Evolutionary conservation across 192 early-diverging fungal species (phyloP).

Genomic region (Mortierella alpina): DNA sequence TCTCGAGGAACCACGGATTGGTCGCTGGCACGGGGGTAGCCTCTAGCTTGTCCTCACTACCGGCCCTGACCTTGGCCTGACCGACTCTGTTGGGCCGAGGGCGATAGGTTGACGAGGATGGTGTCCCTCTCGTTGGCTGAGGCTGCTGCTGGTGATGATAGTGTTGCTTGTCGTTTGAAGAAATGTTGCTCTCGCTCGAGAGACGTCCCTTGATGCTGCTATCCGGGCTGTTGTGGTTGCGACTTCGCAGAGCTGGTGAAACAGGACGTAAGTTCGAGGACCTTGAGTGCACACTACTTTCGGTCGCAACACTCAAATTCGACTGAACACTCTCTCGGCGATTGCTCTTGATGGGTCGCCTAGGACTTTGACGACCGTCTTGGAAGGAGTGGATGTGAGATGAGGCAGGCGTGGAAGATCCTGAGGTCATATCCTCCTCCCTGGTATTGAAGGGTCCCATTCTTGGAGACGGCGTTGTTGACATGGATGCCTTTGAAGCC

Average conservation of each 20-base stretch:
- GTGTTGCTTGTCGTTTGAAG: background rate
- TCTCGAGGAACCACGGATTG: constrained; percentile 62
- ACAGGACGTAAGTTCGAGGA: constrained; percentile 1
- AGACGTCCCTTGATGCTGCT: constrained; percentile 9
- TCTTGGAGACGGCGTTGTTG: too few relatives aligned
- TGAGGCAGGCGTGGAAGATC: constrained; percentile 19
- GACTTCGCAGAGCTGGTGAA: constrained; percentile 13
- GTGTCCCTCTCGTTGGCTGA: background rate
- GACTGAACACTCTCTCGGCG: constrained; percentile 23
- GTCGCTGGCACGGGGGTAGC: background rate
- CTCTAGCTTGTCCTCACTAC: constrained; percentile 10
- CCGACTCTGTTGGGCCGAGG: constrained; percentile 30
- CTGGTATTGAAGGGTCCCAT: background rate
- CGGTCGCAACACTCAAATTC: constrained; percentile 24
- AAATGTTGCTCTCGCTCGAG: constrained; percentile 29
- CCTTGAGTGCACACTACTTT: constrained; percentile 3
- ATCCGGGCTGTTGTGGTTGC: constrained; percentile 1
- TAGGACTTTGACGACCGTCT: background rate
- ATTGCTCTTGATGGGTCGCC: constrained; percentile 18
- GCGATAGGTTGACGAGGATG: constrained; percentile 11
- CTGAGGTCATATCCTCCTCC: constrained; percentile 12
- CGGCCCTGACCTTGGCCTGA: constrained; percentile 8
- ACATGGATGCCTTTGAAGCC: constrained; percentile 9
- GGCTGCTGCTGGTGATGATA: constrained; percentile 7
- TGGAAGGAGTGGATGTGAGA: constrained; percentile 28